These are phyloP conservation scores for Elaeis oleifera DNA, from an alignment of 202 grass and related monocot species.

Conservation along the genomic window DNA sequence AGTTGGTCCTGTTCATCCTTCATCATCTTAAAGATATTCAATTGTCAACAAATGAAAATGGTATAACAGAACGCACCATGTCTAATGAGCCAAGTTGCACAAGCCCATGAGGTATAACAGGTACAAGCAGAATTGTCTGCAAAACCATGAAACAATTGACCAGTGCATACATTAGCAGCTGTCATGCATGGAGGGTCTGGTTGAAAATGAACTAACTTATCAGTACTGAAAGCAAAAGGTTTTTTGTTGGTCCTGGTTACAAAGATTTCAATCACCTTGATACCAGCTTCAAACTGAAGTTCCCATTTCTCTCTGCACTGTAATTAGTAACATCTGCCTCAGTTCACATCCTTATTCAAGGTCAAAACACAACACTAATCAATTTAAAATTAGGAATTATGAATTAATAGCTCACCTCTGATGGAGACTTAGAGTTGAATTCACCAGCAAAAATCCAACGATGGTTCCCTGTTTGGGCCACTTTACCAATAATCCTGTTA, in stretches of 20 bases:
- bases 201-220: neutral
- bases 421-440: slow-evolving; percentile 12
- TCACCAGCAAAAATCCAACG: slow-evolving; percentile 46
- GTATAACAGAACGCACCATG: slow-evolving; percentile 29
- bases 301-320: slow-evolving; percentile 49
- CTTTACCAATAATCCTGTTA: slow-evolving; percentile 53
- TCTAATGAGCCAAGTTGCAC: slow-evolving; percentile 64
- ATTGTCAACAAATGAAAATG: no score
- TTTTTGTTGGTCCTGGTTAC: neutral
- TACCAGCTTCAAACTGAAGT: slow-evolving; percentile 51
- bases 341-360: slow-evolving; percentile 18
- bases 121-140: slow-evolving; percentile 65
- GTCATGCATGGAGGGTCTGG: neutral
- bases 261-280: slow-evolving; percentile 38
- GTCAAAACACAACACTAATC: slow-evolving; percentile 13
- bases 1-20: no score
- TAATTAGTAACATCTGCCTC: slow-evolving; percentile 20
- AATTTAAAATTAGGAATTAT: neutral
- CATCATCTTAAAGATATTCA: no score
- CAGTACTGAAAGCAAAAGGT: slow-evolving; percentile 7
- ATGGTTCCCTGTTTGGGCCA: slow-evolving; percentile 39
- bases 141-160: slow-evolving; percentile 9
- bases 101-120: slow-evolving; percentile 42
- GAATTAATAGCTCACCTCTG: slow-evolving; percentile 28
- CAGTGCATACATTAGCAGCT: slow-evolving; percentile 21